These are phyloP conservation scores for Diaporthe sp. DNA, from an alignment of 2,329 filamentous ascomycete species.

Conservation along the genomic window DNA sequence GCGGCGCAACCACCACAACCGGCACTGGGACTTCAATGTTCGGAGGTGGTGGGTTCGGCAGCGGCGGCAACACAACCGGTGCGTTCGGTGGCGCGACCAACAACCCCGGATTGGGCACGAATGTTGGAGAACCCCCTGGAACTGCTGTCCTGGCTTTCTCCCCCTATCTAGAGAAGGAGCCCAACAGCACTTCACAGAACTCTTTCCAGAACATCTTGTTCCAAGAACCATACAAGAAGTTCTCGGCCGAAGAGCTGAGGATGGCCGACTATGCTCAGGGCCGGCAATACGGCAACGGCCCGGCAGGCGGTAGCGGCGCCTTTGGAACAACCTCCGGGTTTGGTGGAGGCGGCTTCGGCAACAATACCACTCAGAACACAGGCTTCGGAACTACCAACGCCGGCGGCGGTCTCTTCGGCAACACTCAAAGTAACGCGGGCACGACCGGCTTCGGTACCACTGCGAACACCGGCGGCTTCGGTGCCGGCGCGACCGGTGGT, in stretches of 20 bases:
- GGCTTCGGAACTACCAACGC: conserved; percentile 50
- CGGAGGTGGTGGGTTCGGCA: conserved; percentile 55
- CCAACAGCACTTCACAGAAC: conserved; percentile 65
- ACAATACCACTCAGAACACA: conserved; percentile 53
- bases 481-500: conserved; percentile 26
- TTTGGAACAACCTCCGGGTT: conserved; percentile 76
- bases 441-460: conserved; percentile 59
- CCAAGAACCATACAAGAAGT: conserved; percentile 86
- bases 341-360: conserved; percentile 61
- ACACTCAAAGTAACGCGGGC: conserved; percentile 50
- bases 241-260: conserved; percentile 87
- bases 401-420: conserved; percentile 55
- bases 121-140: conserved; percentile 72
- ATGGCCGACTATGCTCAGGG: conserved; percentile 91
- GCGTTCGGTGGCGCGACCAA: conserved; percentile 58
- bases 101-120: conserved; percentile 65
- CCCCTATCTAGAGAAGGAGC: conserved; percentile 80
- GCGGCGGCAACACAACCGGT: conserved; percentile 50
- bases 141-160: conserved; percentile 79
- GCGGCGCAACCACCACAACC: conserved; percentile 51
- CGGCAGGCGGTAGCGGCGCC: conserved; percentile 84
- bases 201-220: conserved; percentile 85
- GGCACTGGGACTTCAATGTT: conserved; percentile 59
- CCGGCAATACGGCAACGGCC: conserved; percentile 88
- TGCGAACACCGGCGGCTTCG: conserved; percentile 50